Base-by-base conservation (phyloP, 805 yeast species). In the Clavispora carvajalis region DNA sequence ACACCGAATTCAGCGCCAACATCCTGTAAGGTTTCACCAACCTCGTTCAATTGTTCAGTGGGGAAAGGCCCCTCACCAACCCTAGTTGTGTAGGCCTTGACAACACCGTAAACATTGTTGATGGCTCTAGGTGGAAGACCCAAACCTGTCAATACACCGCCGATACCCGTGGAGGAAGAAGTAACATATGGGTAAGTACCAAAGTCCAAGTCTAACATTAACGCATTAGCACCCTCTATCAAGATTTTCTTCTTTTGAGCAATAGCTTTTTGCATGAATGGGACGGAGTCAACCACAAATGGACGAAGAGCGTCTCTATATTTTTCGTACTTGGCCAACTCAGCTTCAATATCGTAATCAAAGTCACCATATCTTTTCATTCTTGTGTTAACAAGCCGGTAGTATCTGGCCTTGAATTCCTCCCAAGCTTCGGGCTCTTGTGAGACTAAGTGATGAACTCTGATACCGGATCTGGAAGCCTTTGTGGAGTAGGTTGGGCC, bases 51-150 rank as follows among this genome's bases (percentile, higher is more conserved):
- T 63, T 90, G 98, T 69, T 93, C 99, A 42, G 98, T 83, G 47
- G 99, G 97, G 85, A 93, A 93, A 23, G 99, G 99, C 50, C 99
- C 99, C 61, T 90, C 98, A 56, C 99, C 99, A 41, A 93, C 99
- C 68, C 99, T 82, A 26, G 99, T 93, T 34, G 99, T 93, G 69
- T 93, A 93, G 31, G 98, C 98, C 73, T 93, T 93, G 35, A 91
- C 98, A 19, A 93, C 99, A 66, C 99, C 99, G 62, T 83, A 88
- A 34, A 89, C 73, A 62, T 88, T 82, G 39, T 73, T 76, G 55
- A 93, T 83, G 47, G 80, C 69, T 50, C 73, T 77, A 53, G 99
- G 99, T n/a, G 98, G 96, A 46, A 93, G 65, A 53, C 98, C 99
- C 51, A 93, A 77, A 47, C 99, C 99, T 29, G 99, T 93, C 57